A percentile compares a stretch with the other conserved stretches of the same genome.
Evolutionary conservation across 306 rosid species (phyloP).

Genomic region (Quercus glauca): DNA sequence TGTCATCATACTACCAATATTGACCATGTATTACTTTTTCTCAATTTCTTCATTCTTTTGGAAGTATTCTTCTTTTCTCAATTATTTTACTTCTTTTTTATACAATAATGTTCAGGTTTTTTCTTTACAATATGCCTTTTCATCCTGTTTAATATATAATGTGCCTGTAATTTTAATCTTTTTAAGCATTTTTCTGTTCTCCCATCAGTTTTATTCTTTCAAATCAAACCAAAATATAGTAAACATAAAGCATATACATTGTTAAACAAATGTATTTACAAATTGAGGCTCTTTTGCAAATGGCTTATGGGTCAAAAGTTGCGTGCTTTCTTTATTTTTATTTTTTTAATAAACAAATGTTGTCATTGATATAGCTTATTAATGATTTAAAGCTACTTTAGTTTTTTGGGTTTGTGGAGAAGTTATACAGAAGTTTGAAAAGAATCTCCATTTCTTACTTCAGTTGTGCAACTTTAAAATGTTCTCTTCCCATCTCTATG

Average conservation of each 20-base stretch:
- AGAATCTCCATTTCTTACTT: constrained; percentile 48
- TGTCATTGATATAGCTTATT: neutral
- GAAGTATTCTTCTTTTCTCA: neutral
- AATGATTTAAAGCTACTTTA: neutral
- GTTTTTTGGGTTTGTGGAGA: constrained; percentile 26
- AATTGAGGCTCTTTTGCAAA: neutral
- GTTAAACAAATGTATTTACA: neutral
- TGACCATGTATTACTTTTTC: neutral
- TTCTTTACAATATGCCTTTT: neutral
- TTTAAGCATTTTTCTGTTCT: no score
- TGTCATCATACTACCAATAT: neutral
- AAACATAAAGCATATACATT: neutral
- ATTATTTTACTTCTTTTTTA: neutral
- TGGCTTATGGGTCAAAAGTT: constrained; percentile 22
- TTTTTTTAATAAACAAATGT: neutral
- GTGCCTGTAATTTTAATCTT: no score
- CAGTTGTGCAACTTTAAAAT: constrained; percentile 12
- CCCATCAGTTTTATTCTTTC: neutral
- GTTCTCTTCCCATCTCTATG: constrained; percentile 21
- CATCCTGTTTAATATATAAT: no score
- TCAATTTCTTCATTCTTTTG: neutral
- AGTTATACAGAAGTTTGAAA: constrained; percentile 18
- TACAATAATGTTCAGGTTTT: neutral
- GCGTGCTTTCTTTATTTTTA: constrained; percentile 8
- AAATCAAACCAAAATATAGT: neutral